Conservation (phyloP, 306 rosid species). For the Trifolium repens region DNA sequence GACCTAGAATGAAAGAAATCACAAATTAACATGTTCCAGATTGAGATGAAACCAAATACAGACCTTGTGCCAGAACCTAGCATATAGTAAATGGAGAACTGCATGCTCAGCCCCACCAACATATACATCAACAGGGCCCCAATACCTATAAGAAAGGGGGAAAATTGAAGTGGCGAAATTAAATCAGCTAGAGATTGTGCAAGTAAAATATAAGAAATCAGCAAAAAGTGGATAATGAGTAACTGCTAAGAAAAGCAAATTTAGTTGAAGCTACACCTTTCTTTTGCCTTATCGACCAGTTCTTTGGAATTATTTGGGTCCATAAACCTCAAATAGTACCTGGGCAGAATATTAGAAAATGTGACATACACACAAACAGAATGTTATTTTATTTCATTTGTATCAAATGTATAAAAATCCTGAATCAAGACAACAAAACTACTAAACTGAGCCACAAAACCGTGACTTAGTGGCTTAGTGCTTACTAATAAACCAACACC, state of each 20-base stretch:
- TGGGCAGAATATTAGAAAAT: conserved; percentile 47
- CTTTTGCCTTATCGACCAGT: conserved; percentile 77
- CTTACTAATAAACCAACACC: conserved; percentile 24
- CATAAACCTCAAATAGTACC: conserved; percentile 98
- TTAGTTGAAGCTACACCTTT: conserved; percentile 54
- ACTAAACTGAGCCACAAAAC: conserved; percentile 26
- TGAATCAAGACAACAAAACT: conserved; percentile 22
- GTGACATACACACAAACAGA: conserved; percentile 28
- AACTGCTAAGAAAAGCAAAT: conserved; percentile 27
- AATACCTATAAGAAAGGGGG: conserved; percentile 63
- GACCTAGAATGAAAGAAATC: conserved; percentile 32
- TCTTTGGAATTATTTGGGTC: conserved; percentile 84
- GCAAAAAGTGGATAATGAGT: conserved; percentile 6
- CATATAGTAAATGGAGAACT: conserved; percentile 94
- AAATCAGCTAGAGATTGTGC: conserved; percentile 20
- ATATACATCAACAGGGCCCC: conserved; percentile 97
- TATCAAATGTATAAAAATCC: conserved; percentile 35
- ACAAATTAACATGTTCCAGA: conserved; percentile 34
- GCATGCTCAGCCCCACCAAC: conserved; percentile 99
- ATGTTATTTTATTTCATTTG: conserved; percentile 16
- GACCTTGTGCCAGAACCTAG: conserved; percentile 99
- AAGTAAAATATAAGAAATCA: conserved; percentile 16
- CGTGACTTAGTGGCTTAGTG: conserved; percentile 14
- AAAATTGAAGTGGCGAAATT: conserved; percentile 26
- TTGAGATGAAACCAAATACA: conserved; percentile 39